Evolutionary conservation across 108 stramenopile species (phyloP).

Genomic region (Craspedostauros australis): DNA sequence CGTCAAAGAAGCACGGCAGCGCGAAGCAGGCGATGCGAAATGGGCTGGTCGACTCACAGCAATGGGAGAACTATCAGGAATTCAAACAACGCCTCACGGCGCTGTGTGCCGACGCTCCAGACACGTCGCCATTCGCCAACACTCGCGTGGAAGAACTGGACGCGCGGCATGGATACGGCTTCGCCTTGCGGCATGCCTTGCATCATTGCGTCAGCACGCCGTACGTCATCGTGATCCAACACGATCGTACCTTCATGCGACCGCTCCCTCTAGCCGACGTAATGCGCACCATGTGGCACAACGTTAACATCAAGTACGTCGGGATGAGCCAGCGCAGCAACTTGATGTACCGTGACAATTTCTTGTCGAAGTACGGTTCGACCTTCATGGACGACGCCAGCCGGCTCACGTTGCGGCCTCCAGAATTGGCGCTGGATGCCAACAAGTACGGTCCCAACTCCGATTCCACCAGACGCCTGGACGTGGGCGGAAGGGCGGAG

Average conservation of each 20-base stretch:
- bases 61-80: constrained; percentile 50
- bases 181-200: constrained; percentile 74
- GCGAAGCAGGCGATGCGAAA: constrained; percentile 72
- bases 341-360: constrained; percentile 65
- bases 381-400: constrained; percentile 43
- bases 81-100: constrained; percentile 52
- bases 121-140: constrained; percentile 41
- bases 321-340: constrained; percentile 74
- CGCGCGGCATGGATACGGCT: constrained; percentile 78
- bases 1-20: constrained; percentile 57
- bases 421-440: constrained; percentile 46
- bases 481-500: constrained; percentile 19
- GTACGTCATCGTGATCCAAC: constrained; percentile 85
- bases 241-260: constrained; percentile 85
- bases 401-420: constrained; percentile 43
- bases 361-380: constrained; percentile 64
- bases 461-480: constrained; percentile 31
- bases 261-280: constrained; percentile 53
- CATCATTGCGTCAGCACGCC: constrained; percentile 53
- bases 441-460: constrained; percentile 54
- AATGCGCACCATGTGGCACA: constrained; percentile 50
- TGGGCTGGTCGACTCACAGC: constrained; percentile 62
- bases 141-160: constrained; percentile 60
- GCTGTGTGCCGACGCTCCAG: constrained; percentile 28
- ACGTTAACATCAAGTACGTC: constrained; percentile 62